Percentiles rank a stretch among this genome's conserved stretches.
Conservation (phyloP, 1,284 basidiomycete genomes). For the Ceratobasidium sp. region DNA sequence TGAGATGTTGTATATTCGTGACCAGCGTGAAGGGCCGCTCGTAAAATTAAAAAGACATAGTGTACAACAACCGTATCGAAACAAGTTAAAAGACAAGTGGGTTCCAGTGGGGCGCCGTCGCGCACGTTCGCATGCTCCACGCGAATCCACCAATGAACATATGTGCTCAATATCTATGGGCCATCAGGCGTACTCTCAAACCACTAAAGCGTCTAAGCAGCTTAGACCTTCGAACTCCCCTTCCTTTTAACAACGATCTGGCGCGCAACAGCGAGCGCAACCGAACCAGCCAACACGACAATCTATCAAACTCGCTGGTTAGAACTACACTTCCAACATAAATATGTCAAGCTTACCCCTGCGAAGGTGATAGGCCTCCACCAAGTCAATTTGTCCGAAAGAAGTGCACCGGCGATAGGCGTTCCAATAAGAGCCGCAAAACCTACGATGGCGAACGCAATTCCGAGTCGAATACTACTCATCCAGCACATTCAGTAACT, state of each 20-base stretch:
- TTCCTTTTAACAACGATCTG: conserved; percentile 23
- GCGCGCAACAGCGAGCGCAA: background rate
- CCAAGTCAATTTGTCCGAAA: conserved; percentile 36
- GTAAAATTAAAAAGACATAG: no score
- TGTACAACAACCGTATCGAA: no score
- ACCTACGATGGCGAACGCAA: conserved; percentile 40
- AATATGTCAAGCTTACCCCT: conserved; percentile 10
- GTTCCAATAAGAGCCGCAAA: conserved; percentile 30
- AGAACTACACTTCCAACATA: background rate
- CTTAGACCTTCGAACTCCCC: conserved; percentile 11
- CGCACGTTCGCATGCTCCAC: no score
- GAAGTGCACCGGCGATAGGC: conserved; percentile 38
- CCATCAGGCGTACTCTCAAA: no score
- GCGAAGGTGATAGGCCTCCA: conserved; percentile 35
- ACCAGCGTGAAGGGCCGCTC: no score
- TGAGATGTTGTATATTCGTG: no score
- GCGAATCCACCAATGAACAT: no score
- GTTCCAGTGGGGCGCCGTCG: no score
- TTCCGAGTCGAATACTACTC: conserved; percentile 31
- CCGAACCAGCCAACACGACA: conserved; percentile 19
- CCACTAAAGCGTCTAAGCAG: no score
- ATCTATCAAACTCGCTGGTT: background rate
- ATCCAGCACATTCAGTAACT: background rate
- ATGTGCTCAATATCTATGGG: no score
- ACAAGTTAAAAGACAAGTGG: no score